phyloP scores from a whole-genome alignment of 331 rosid genomes.

The Dryas integrifolia region DNA sequence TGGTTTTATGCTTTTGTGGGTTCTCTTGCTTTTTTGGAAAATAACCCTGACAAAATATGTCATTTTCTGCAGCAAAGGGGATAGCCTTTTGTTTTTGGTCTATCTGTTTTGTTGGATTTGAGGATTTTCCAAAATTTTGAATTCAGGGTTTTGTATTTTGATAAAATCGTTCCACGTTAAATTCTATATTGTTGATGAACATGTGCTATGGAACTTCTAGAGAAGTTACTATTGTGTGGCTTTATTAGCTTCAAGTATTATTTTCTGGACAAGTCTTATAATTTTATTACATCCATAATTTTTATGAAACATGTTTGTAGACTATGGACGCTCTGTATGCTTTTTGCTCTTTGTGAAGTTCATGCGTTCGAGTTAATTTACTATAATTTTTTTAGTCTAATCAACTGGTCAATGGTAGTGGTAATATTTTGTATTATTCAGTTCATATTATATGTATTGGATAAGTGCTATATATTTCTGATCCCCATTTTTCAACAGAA shows the following conservation, averaged over 20 bases:
- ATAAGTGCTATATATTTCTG: neutral
- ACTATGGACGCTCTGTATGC: no score
- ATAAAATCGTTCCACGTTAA: neutral
- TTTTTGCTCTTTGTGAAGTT: neutral
- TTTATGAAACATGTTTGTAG: no score
- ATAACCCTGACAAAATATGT: neutral
- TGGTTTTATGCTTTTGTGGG: neutral
- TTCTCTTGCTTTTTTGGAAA: neutral
- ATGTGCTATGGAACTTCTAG: no score
- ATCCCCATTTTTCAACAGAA: neutral
- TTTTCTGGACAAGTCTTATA: neutral
- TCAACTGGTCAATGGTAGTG: neutral
- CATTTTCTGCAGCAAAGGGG: neutral
- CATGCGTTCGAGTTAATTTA: no score
- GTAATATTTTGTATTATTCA: neutral
- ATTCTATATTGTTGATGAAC: no score
- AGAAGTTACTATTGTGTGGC: no score
- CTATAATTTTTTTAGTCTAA: neutral
- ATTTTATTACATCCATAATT: no score
- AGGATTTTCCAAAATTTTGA: neutral
- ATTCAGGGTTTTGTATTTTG: neutral
- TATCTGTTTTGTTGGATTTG: neutral
- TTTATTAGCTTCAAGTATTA: neutral
- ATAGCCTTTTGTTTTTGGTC: neutral
- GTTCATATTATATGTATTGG: neutral